Conservation (phyloP, 345 rosid genomes). For the Jatropha curcas region DNA sequence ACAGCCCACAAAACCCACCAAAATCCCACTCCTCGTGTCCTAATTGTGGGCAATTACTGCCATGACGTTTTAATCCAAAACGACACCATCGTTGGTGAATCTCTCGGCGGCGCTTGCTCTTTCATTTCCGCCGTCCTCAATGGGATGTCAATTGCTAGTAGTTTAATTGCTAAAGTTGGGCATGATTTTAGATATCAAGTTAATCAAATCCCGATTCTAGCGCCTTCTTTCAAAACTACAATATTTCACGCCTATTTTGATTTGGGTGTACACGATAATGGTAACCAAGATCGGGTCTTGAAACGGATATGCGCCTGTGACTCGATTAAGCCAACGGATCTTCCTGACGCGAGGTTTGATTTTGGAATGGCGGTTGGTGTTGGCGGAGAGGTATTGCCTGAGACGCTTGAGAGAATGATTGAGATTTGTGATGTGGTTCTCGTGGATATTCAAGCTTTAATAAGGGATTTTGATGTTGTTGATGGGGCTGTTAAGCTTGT, state of each 20-base stretch:
- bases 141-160: slow-evolving; percentile 54
- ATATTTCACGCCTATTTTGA: slow-evolving; percentile 82
- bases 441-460: slow-evolving; percentile 84
- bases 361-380: slow-evolving; percentile 95
- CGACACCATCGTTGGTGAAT: slow-evolving; percentile 57
- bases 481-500: slow-evolving; percentile 77
- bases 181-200: slow-evolving; percentile 62
- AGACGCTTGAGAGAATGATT: slow-evolving; percentile 79
- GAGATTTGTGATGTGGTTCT: slow-evolving; percentile 66
- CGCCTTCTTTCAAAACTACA: slow-evolving; percentile 54
- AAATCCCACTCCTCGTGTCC: slow-evolving; percentile 39
- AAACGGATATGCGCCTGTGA: slow-evolving; percentile 73
- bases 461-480: slow-evolving; percentile 56
- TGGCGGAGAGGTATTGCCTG: slow-evolving; percentile 88
- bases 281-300: slow-evolving; percentile 64
- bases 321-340: slow-evolving; percentile 63
- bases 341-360: slow-evolving; percentile 55
- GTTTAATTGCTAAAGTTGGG: slow-evolving; percentile 70
- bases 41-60: slow-evolving; percentile 88
- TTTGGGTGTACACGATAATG: slow-evolving; percentile 29
- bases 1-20: background rate
- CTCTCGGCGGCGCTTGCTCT: slow-evolving; percentile 96
- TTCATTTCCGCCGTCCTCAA: slow-evolving; percentile 68
- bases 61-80: slow-evolving; percentile 81
- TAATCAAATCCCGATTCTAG: slow-evolving; percentile 42